Base-by-base conservation (phyloP, 2,329 filamentous ascomycete species). In the Claviceps arundinis region DNA sequence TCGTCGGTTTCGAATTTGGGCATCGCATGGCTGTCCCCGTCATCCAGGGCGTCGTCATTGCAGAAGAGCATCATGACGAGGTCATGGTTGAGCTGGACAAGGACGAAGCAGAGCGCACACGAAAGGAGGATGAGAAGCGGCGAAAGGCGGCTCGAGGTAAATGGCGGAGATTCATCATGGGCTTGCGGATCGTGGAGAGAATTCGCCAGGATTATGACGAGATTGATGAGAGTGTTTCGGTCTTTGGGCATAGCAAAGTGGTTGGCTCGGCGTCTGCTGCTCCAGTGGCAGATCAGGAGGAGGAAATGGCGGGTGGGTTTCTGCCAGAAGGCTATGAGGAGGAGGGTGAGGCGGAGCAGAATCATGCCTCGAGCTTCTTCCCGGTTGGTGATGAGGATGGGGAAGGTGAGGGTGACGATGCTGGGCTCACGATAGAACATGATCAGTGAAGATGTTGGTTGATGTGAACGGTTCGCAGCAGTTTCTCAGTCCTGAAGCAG, bases 1-100 rank as follows among this genome's bases (percentile, higher is more conserved):
- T 95, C 2, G 90, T 90, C 0, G 93, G 89, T 1, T 98, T 98
- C 64, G 93, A 98, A 63, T 98, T 97, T 64, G 91, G 91, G 0
- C 85, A 93, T 60, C 85, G 93, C 55, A 90, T 93, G 76, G 93
- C 93, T 5, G 89, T 97, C 1, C 93, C 93, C 0, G 82, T 96
- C 0, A 85, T 97, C 30, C 85, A 87, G 51, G 93, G 91, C 0
- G 89, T 96, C 0, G 89, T 98, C 0, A 79, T 96, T 1, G 88
- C 91, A 0, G 78, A 82, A 56, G 90, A 95, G 66, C 77, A 95
- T 58, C 80, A 87, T 55, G 80, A 83, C 16, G 64, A 78, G 37
- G 77, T 96, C 1, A 81, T 87, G 64, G 85, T 88, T 61, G 85
- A 90, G 56, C 86, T 94, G 71, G 78, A 81, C 41, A 84, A 82